phyloP scores from a whole-genome alignment of 2,329 filamentous ascomycete species.

The Lanzia echinophila region DNA sequence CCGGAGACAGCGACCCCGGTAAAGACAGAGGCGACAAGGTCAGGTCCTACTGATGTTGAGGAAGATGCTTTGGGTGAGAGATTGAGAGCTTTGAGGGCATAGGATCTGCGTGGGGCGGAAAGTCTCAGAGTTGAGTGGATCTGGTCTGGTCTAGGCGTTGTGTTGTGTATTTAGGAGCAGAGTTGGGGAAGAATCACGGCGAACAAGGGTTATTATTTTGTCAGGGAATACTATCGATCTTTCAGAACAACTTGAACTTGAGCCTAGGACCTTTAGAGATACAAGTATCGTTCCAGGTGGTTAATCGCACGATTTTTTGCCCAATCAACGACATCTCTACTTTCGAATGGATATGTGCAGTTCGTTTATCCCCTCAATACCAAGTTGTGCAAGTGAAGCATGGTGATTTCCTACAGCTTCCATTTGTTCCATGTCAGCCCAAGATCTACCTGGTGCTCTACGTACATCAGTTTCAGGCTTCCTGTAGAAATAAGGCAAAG shows the following conservation, averaged over 20 bases:
- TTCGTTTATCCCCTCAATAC: too few species aligned
- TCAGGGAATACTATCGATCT: neutral
- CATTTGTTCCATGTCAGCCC: too few species aligned
- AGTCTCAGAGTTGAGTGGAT: neutral
- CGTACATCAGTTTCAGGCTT: too few species aligned
- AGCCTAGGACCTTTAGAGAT: neutral
- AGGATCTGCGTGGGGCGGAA: neutral
- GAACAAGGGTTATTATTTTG: neutral
- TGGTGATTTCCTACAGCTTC: too few species aligned
- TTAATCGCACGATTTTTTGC: too few species aligned
- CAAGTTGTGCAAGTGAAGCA: too few species aligned
- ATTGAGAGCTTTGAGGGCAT: constrained; percentile 43
- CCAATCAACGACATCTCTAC: too few species aligned
- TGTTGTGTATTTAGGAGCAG: neutral
- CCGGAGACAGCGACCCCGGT: constrained; percentile 51
- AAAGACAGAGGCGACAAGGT: constrained; percentile 30
- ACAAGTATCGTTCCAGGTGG: neutral
- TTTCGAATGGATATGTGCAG: too few species aligned
- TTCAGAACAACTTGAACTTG: neutral
- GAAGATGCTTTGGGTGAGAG: constrained; percentile 65
- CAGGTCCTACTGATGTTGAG: constrained; percentile 67
- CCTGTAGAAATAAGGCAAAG: too few species aligned
- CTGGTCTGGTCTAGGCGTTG: neutral
- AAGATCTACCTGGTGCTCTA: too few species aligned
- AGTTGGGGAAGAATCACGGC: neutral